phyloP scores from a whole-genome alignment of 208 protist species.

The Crithidia bombi region DNA sequence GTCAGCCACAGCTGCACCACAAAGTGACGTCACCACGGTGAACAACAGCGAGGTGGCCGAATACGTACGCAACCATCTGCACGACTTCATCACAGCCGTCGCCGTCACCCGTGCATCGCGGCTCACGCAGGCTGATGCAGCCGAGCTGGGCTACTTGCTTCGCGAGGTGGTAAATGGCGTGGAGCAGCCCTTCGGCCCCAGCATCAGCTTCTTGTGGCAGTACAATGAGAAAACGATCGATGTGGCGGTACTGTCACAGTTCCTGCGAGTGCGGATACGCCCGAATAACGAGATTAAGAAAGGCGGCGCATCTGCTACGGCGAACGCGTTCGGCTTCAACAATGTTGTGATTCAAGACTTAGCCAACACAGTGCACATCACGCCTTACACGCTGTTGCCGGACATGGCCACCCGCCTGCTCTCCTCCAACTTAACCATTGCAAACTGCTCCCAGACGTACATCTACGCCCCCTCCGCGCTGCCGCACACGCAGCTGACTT shows the following conservation, averaged over 20 bases:
- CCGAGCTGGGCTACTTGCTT: constrained; percentile 83
- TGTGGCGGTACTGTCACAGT: constrained; percentile 85
- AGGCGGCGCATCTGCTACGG: constrained; percentile 2
- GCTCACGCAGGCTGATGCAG: constrained; percentile 72
- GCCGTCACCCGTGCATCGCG: constrained; percentile 68
- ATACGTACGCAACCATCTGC: constrained; percentile 79
- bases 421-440: constrained; percentile 76
- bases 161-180: constrained; percentile 87
- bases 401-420: constrained; percentile 42
- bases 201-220: constrained; percentile 82
- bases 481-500: constrained; percentile 79
- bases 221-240: constrained; percentile 84
- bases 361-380: constrained; percentile 63
- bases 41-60: constrained; percentile 52
- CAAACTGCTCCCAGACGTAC: constrained; percentile 70
- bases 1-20: constrained; percentile 12
- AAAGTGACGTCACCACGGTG: neutral
- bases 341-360: constrained; percentile 65
- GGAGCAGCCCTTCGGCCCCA: constrained; percentile 87
- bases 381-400: constrained; percentile 49
- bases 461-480: constrained; percentile 83
- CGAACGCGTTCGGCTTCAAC: constrained; percentile 53
- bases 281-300: constrained; percentile 57
- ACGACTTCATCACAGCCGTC: constrained; percentile 86
- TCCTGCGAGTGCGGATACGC: constrained; percentile 85